Percentiles rank a stretch among this genome's conserved stretches.
Evolutionary conservation across 352 stramenopile species (phyloP).

Genomic region (Proteromonas lacertae): DNA sequence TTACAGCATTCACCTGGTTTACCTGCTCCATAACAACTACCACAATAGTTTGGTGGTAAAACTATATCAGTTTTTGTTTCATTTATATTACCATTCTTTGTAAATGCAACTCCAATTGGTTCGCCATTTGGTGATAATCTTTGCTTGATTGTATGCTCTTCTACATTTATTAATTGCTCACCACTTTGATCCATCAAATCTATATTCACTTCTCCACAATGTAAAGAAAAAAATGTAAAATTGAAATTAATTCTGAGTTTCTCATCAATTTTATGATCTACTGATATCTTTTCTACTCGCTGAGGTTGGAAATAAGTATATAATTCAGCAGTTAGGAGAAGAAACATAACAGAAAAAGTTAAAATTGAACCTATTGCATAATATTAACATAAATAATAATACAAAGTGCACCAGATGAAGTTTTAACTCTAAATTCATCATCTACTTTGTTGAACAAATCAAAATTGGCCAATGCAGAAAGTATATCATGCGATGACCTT

Average conservation of each 20-base stretch:
- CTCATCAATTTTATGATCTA: slow-evolving; percentile 69
- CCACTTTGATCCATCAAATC: slow-evolving; percentile 92
- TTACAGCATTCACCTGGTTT: slow-evolving; percentile 27
- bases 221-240: slow-evolving; percentile 78
- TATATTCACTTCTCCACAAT: slow-evolving; percentile 52
- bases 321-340: slow-evolving; percentile 28
- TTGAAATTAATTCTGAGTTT: slow-evolving; percentile 81
- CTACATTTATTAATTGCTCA: slow-evolving; percentile 77
- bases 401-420: slow-evolving; percentile 45
- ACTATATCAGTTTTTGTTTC: too few species aligned
- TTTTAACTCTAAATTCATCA: slow-evolving; percentile 67
- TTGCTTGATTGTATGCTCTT: slow-evolving; percentile 68
- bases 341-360: slow-evolving; percentile 2
- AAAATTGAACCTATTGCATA: slow-evolving; percentile 16
- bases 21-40: slow-evolving; percentile 32
- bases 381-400: slow-evolving; percentile 42
- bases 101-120: slow-evolving; percentile 20
- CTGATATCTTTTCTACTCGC: slow-evolving; percentile 59
- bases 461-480: too few species aligned
- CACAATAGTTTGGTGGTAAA: too few species aligned
- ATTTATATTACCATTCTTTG: too few species aligned
- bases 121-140: slow-evolving; percentile 29
- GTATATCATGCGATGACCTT: too few species aligned
- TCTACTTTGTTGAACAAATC: slow-evolving; percentile 72
- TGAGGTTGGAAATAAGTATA: slow-evolving; percentile 21